Evolutionary conservation across 768 basidiomycete genomes (phyloP), one percentile per base, ranked within the genome.

Genomic region (Hypholoma sublateritium): DNA sequence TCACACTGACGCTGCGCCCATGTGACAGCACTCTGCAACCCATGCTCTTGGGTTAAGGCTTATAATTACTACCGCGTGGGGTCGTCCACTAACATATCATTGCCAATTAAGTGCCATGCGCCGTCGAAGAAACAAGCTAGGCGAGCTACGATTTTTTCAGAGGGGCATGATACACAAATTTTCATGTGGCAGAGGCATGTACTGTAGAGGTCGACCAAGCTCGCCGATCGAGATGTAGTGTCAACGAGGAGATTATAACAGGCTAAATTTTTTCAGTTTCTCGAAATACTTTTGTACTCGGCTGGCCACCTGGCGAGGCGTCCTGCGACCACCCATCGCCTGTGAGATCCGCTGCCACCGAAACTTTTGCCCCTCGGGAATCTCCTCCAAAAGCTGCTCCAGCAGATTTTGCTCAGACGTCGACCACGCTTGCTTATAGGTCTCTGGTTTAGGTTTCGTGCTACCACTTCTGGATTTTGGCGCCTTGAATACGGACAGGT

Each of bases 231-330:
- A 32, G 2, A 32, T 32, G 9, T 9, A 32, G 28, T 42, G 21
- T 16, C 21, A 44, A 87, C 64, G 35, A 21, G 22, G 42, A 19
- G 9, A 46, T 47, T 44, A 55, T 35, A 61, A 55, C 46, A 69
- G 55, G 32, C 90, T 89, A 69, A 85, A 91, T 60, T 81, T 80
- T 72, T 86, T 90, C 69, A 93, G 69, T 75, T 92, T 93, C 68
- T 88, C 88, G 68, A 91, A 87, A 70, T 92, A 93, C 71, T 93
- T 93, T 64, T 93, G 91, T 53, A 93, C 91, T 16, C 90, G 81
- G 73, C 89, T 91, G 36, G 90, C 90, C n/a, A 93, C 91, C 74
- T 93, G 91, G 58, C 90, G 74, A 4, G 91, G 85, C 3, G 91
- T 92, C 56, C 91, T 73, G 43, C 76, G 76, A 0, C 91, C 91